A percentile compares a stretch with the other conserved stretches of the same genome.
Conservation (phyloP, 768 basidiomycete species). For the Agrocybe chaxingu region DNA sequence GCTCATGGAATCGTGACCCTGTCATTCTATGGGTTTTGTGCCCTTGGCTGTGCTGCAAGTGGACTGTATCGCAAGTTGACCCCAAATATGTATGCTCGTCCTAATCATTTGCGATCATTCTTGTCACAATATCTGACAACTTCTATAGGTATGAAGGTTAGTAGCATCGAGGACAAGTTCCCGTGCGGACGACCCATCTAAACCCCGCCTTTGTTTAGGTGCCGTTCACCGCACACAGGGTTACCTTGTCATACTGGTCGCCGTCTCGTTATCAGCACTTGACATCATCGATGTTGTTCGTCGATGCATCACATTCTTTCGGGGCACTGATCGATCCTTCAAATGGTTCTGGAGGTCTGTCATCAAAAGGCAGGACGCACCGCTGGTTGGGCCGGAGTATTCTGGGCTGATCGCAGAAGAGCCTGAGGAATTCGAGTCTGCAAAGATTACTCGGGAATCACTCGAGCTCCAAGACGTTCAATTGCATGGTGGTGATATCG, state of each 20-base stretch:
- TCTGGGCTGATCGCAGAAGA: conserved; percentile 53
- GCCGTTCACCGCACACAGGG: conserved; percentile 63
- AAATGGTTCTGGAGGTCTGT: conserved; percentile 55
- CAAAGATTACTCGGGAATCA: conserved; percentile 35
- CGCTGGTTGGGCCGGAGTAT: conserved; percentile 46
- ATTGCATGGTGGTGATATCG: conserved; percentile 21
- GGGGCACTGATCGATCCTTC: conserved; percentile 41
- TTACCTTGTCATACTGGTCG: conserved; percentile 40
- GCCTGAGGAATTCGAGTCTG: conserved; percentile 49
- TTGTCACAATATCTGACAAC: conserved; percentile 1
- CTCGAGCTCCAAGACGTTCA: conserved; percentile 24
- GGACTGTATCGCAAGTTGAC: conserved; percentile 74
- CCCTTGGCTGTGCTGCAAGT: conserved; percentile 66
- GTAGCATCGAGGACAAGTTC: conserved; percentile 12
- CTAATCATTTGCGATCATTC: conserved; percentile 4
- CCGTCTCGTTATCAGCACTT: conserved; percentile 33
- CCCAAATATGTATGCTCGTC: conserved; percentile 70
- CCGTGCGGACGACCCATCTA: background rate
- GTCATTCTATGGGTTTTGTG: conserved; percentile 58
- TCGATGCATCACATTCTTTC: conserved; percentile 50
- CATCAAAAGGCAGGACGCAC: conserved; percentile 40
- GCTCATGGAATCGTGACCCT: conserved; percentile 56
- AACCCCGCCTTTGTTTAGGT: conserved; percentile 22
- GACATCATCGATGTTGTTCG: conserved; percentile 51
- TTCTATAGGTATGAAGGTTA: conserved; percentile 61